phyloP scores from a whole-genome alignment of 192 early-diverging fungal species.

The Coemansia sp. region DNA sequence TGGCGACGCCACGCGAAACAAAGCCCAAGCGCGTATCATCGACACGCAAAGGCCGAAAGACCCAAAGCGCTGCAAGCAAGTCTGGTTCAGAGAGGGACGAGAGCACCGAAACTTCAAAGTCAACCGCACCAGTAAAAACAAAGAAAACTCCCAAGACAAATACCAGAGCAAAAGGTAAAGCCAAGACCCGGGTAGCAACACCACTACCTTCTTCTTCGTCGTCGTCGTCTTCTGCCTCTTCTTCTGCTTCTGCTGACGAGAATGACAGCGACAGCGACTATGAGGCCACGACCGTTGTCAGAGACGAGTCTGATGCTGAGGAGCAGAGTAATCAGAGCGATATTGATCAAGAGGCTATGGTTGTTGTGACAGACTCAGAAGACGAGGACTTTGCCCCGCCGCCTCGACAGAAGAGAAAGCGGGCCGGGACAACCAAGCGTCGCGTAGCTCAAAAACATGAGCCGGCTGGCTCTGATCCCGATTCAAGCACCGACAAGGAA shows the following conservation, averaged over 20 bases:
- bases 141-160: background rate
- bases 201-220: background rate
- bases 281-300: background rate
- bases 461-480: background rate
- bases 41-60: background rate
- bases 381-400: background rate
- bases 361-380: conserved; percentile 4
- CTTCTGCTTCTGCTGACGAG: conserved; percentile 2
- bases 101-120: background rate
- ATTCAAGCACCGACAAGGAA: background rate
- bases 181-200: background rate
- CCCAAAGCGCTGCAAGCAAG: background rate
- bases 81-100: background rate
- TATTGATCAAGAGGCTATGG: background rate
- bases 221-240: background rate
- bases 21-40: background rate
- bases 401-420: background rate
- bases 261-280: background rate
- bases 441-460: background rate
- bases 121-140: background rate
- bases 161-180: background rate
- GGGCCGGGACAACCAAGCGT: background rate
- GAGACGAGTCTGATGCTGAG: background rate
- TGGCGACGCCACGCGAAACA: conserved; percentile 8
- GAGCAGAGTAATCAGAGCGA: background rate